Evolutionary conservation across 305 asterid species (phyloP), one percentile per base, ranked within the genome.

Genomic region (Coffea humblotiana): DNA sequence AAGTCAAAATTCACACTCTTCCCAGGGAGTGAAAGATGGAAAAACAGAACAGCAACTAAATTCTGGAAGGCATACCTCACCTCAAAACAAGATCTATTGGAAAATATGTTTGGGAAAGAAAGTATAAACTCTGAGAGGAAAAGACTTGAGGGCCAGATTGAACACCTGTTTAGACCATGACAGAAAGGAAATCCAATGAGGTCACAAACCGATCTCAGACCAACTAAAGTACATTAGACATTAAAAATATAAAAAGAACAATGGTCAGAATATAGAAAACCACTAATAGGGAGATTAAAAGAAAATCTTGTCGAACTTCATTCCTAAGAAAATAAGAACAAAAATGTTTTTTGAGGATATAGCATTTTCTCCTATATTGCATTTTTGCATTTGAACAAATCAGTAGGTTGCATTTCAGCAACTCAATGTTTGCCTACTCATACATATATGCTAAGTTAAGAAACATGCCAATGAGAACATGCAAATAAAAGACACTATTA

Each of bases 91-190:
- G 92, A 84, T 87, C 94, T 96, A 72, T 87, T 83, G 64, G 85
- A 78, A 82, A 96, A 96, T 77, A 92, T 60, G 78, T 94, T 97
- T 52, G 97, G 98, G 81, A 83, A 90, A 82, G 98, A 96, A 79
- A 96, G 97, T 80, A 94, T 85, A 83, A 96, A 96, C 85, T 94
- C 99, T 32, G 99, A 91, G 87, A 96, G 87, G 93, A 90, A 92
- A 83, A 96, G 92, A 84, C 98, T 90, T 72, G 98, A 92, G n/a
- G 99, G 97, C 98, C 98, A 96, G 86, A 96, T 89, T 80, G 94
- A 90, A 88, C 99, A 94, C 90, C 99, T 96, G 82, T 51, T 78
- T 73, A 75, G 66, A 70, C 67, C 82, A 86, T 77, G 77, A 71
- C 56, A 69, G 19, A 66, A 77, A 81, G 14, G n/a, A 72, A 56